Percentiles rank a stretch among this genome's conserved stretches.
Evolutionary conservation across 768 basidiomycete genomes (phyloP).

Genomic region (Lentinula aciculospora): DNA sequence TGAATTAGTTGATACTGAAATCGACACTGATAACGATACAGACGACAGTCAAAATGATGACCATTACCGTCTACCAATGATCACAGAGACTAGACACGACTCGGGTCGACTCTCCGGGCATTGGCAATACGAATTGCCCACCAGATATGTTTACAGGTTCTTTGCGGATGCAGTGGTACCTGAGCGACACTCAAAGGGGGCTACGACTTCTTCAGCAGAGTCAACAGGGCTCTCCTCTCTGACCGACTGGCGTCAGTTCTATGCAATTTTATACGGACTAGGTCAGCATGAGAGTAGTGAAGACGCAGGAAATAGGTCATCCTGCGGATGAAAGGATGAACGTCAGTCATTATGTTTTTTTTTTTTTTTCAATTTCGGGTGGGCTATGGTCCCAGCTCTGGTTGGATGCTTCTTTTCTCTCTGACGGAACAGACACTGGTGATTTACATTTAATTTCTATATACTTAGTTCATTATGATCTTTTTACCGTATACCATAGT

Average conservation of each 20-base stretch:
- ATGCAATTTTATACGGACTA: neutral
- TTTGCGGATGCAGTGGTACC: constrained; percentile 1
- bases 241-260: neutral
- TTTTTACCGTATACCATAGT: neutral
- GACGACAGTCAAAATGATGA: constrained; percentile 1
- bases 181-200: neutral
- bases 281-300: neutral
- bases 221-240: neutral
- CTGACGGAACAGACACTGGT: neutral
- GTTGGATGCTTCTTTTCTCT: neutral
- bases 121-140: neutral
- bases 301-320: neutral
- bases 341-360: neutral
- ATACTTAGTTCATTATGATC: neutral
- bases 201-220: neutral
- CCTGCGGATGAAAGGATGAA: neutral
- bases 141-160: neutral
- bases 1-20: neutral
- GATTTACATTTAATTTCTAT: neutral
- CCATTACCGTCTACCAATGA: constrained; percentile 4
- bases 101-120: neutral
- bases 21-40: neutral
- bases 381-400: neutral
- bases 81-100: neutral
- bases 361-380: neutral